Conservation (phyloP, 768 basidiomycete species). For the Naganishia randhawae region DNA sequence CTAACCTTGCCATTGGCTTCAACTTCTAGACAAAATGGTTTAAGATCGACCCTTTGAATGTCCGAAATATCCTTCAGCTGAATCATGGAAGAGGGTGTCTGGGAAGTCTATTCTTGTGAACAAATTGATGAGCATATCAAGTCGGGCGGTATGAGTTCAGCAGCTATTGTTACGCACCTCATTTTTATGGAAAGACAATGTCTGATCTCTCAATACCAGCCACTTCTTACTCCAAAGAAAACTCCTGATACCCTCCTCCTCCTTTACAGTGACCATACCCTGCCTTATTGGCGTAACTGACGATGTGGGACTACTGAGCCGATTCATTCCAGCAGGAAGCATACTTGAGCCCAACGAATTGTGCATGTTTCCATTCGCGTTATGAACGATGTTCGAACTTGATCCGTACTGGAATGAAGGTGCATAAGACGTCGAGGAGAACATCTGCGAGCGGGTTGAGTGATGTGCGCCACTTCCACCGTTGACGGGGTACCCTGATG, state of each 20-base stretch:
- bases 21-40: constrained; percentile 86
- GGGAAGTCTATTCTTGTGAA: constrained; percentile 30
- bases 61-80: constrained; percentile 72
- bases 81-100: constrained; percentile 59
- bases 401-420: constrained; percentile 24
- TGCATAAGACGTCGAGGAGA: constrained; percentile 26
- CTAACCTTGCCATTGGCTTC: constrained; percentile 75
- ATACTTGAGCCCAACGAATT: constrained; percentile 1
- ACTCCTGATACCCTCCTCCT: constrained; percentile 77
- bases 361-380: background rate
- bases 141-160: background rate
- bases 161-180: constrained; percentile 61
- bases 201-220: constrained; percentile 76
- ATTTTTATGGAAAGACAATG: constrained; percentile 78
- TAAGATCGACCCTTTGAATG: constrained; percentile 86
- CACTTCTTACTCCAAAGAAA: constrained; percentile 90
- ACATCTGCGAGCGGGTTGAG: constrained; percentile 8
- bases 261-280: constrained; percentile 82
- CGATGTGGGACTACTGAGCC: constrained; percentile 10
- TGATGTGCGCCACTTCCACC: background rate
- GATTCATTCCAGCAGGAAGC: constrained; percentile 14
- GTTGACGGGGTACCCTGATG: background rate
- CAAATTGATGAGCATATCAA: constrained; percentile 2
- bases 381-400: constrained; percentile 3
- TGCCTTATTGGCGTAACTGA: constrained; percentile 31